Base-by-base conservation (phyloP, 148 eudicot genomes). In the Selenicereus undatus region DNA sequence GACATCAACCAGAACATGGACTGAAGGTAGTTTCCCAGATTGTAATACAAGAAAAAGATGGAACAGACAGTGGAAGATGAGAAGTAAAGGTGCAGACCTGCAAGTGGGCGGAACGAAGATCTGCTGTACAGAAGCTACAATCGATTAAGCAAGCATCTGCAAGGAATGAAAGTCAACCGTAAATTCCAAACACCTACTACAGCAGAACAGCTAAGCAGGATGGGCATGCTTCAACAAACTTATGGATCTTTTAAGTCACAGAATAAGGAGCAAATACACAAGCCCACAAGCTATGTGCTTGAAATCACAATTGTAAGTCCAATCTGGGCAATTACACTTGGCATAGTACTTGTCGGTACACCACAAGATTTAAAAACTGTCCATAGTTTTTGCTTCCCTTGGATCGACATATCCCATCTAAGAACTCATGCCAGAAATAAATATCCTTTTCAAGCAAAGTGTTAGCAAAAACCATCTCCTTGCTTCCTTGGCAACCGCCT, bases 51-150 rank as follows among this genome's bases (percentile, higher is more conserved):
- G 26, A 48, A 56, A 70, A 30, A 65, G 74, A 71, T 36, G 2
- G 6, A 30, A 11, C 9, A 72, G 20, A 71, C 7, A 52, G 18
- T 16, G 56, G 5, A 20, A 79, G 3, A 69, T 50, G 42, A 51
- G 26, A 51, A 42, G 45, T 35, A 71, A 76, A 71, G 72, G 82
- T 77, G 56, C 45, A 20, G 81, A 94, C 98, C 95, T 95, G 98
- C 78, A 95, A 86, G 83, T 95, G 98, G 11, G 98, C 98, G 56
- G 98, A 88, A 51, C 93, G 93, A 79, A 95, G 84, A 87, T 95
- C 97, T 35, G 98, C 97, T 80, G 93, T 91, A 77, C 96, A 95
- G 87, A 95, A 95, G 88, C 98, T 95, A 88, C 97, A 95, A 81
- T 90, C 92, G 75, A 91, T 79, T 81, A 95, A 86, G 88, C 94